Evolutionary conservation across 129 eudicot species (phyloP), one percentile per base, ranked within the genome.

Genomic region (Lactuca sativa): DNA sequence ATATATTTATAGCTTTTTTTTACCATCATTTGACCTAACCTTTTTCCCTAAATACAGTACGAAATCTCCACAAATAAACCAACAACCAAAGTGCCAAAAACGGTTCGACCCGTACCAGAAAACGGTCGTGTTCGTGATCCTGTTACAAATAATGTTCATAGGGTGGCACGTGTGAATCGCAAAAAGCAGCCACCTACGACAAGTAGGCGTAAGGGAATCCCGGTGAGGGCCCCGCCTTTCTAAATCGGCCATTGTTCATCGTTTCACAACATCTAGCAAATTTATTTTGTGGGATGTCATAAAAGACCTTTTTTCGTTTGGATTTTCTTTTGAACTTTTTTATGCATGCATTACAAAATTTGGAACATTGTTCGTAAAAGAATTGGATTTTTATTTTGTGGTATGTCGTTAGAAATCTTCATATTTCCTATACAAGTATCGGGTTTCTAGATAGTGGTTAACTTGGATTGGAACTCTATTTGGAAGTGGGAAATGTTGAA

Each of bases 131-230:
- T 0, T 11, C 15, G 5, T 56, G 43, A 12, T 55, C 37, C 40
- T 55, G 40, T 40, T 12, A 9, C 15, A 5, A 41, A 17, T 14
- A 62, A 33, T 25, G 30, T 1, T 5, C 6, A 40, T 9, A 44
- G 2, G 5, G 52, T 0, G 4, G 5, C 2, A 47, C 4, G 52
- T 9, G 1, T 47, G 52, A n/a, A 12, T 11, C 52, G n/a, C 52
- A 47, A 7, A 14, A 3, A 47, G 12, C 5, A 4, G 6, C 6
- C 38, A 36, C 3, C 7, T 4, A 13, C n/a, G 15, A 17, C 44
- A n/a, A 5, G 49, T 5, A 60, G 38, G 10, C 74, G 92, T 56
- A 86, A 86, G 67, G 84, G 92, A 52, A 47, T 21, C 41, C 87
- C 95, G 56, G 60, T 38, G 31, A 76, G 82, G 69, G 82, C 87